A percentile compares a stretch with the other conserved stretches of the same genome.
Evolutionary conservation across 2,329 filamentous ascomycete genomes (phyloP).

Genomic region (Graphiopsis chlorocephala): DNA sequence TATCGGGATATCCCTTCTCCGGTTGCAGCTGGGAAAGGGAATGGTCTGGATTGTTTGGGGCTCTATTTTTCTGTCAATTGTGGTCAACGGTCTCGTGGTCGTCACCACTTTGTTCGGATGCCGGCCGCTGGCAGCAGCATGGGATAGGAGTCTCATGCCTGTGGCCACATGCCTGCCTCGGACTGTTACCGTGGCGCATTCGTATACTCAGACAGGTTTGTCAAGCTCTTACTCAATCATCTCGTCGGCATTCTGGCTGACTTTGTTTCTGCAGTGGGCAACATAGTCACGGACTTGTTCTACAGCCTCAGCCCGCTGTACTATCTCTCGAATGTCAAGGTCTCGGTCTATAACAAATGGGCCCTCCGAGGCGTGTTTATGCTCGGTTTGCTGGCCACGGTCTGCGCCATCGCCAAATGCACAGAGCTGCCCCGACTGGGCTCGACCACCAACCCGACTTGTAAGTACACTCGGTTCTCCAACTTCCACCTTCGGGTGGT

Average conservation of each 20-base stretch:
- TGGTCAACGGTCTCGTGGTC: not conserved
- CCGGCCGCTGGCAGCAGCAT: not conserved
- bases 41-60: not conserved
- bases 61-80: not conserved
- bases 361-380: slow-evolving; percentile 1
- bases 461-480: not conserved
- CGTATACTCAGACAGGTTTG: not conserved
- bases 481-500: no score
- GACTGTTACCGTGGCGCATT: not conserved
- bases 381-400: not conserved
- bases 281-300: not conserved
- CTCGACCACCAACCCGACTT: not conserved
- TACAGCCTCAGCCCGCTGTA: not conserved
- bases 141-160: not conserved
- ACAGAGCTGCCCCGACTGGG: not conserved
- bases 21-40: not conserved
- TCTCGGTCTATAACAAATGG: slow-evolving; percentile 1
- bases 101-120: slow-evolving; percentile 1
- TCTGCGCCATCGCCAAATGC: slow-evolving; percentile 8
- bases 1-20: not conserved
- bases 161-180: not conserved
- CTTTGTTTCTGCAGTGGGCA: not conserved
- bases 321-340: not conserved
- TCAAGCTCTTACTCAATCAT: not conserved
- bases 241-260: not conserved